A percentile compares a stretch with the other conserved stretches of the same genome.
phyloP scores from a whole-genome alignment of 1,284 basidiomycete genomes.

The Ustilago lituana region DNA sequence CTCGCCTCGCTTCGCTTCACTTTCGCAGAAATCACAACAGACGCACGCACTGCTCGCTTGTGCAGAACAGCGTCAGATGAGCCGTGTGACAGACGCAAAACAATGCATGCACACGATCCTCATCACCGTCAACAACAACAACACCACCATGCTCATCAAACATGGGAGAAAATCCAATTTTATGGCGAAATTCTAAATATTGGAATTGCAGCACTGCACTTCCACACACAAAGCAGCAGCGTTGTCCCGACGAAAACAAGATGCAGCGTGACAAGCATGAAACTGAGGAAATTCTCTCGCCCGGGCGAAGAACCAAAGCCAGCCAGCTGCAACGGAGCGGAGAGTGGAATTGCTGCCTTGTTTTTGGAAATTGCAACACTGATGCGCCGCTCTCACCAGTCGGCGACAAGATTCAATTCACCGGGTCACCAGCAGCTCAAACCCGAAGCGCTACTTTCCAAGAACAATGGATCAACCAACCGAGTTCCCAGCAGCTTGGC shows the following conservation, averaged over 20 bases:
- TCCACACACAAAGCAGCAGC: not conserved
- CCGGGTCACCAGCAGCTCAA: conserved; percentile 12
- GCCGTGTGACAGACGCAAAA: conserved; percentile 19
- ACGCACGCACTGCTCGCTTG: not conserved
- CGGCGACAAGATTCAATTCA: not conserved
- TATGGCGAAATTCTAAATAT: too few species aligned
- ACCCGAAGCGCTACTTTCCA: conserved; percentile 22
- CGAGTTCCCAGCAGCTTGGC: not conserved
- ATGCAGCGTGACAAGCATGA: not conserved
- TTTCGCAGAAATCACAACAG: conserved; percentile 12
- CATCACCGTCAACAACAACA: not conserved
- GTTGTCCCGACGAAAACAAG: not conserved
- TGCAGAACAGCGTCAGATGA: not conserved
- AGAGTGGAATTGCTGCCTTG: conserved; percentile 10
- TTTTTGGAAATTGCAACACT: not conserved
- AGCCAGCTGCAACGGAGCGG: conserved; percentile 18
- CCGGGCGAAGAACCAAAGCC: conserved; percentile 10
- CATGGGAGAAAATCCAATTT: not conserved
- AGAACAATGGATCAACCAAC: conserved; percentile 2
- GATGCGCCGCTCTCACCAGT: not conserved
- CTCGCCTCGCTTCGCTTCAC: not conserved
- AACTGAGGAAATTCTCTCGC: not conserved
- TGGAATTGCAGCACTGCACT: not conserved
- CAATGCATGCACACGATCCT: not conserved
- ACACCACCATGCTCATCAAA: not conserved